A percentile compares a stretch with the other conserved stretches of the same genome.
Conservation (phyloP, 2,329 filamentous ascomycete species). For the Chaetothyriales sp. region DNA sequence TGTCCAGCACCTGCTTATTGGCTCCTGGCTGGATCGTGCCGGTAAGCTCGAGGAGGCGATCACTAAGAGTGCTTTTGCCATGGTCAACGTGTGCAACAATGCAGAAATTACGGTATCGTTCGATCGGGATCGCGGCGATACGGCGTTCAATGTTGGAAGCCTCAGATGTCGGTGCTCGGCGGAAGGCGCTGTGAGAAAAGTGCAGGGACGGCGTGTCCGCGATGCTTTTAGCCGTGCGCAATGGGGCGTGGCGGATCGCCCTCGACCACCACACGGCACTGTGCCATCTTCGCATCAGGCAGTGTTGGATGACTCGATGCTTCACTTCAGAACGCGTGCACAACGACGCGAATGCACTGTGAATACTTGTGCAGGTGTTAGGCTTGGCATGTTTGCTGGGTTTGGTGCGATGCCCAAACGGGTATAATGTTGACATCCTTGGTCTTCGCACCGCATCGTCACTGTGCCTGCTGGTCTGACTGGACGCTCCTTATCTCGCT, state of each 20-base stretch:
- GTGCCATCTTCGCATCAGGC: conserved; percentile 1
- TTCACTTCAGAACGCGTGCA: conserved; percentile 11
- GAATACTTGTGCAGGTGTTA: too few relatives aligned
- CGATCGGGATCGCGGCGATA: conserved; percentile 36
- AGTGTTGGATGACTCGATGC: conserved; percentile 15
- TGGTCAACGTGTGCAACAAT: conserved; percentile 98
- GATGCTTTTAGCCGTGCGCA: conserved; percentile 6
- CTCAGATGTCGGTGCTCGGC: conserved; percentile 15
- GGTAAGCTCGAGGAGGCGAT: conserved; percentile 81
- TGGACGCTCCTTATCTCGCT: not conserved
- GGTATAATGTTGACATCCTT: not conserved
- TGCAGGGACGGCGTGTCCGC: conserved; percentile 20
- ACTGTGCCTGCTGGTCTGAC: not conserved
- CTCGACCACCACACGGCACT: not conserved
- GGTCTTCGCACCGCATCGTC: not conserved
- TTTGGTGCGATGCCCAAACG: not conserved
- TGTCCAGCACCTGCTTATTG: conserved; percentile 94
- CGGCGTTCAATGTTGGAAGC: conserved; percentile 42
- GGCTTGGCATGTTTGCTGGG: too few relatives aligned
- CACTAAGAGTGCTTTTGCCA: conserved; percentile 90
- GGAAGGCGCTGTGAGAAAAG: conserved; percentile 14
- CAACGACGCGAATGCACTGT: not conserved
- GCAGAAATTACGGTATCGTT: conserved; percentile 73
- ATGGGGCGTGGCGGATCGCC: not conserved
- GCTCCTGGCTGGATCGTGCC: conserved; percentile 74